Conservation (phyloP, 2,329 filamentous ascomycete species). For the Atkinsonella hypoxylon region DNA sequence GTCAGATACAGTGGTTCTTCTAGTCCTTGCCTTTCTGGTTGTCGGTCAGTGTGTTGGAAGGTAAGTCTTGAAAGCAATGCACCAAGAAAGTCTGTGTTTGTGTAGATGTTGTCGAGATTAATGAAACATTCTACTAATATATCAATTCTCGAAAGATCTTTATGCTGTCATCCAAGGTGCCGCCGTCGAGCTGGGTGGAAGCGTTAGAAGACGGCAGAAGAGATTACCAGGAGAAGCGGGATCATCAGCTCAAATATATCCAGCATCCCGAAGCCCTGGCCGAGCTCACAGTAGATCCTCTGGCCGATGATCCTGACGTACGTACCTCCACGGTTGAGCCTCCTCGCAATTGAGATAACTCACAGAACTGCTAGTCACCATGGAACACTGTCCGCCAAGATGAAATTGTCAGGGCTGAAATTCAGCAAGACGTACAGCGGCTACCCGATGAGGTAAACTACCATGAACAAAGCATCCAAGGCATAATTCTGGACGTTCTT, state of each 20-base stretch:
- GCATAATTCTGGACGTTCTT: conserved; percentile 73
- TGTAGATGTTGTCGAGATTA: too few relatives aligned
- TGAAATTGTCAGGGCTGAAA: conserved; percentile 74
- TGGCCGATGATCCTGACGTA: conserved; percentile 65
- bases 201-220: conserved; percentile 56
- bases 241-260: conserved; percentile 70
- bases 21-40: conserved; percentile 57
- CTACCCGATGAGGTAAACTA: conserved; percentile 91
- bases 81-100: neutral
- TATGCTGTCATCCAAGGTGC: conserved; percentile 59
- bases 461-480: conserved; percentile 65
- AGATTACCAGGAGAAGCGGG: conserved; percentile 59
- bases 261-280: conserved; percentile 71
- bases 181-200: conserved; percentile 55
- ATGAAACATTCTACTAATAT: conserved; percentile 6
- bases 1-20: conserved; percentile 45
- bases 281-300: conserved; percentile 61
- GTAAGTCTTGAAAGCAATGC: conserved; percentile 26
- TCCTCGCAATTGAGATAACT: conserved; percentile 9
- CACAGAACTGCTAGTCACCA: conserved; percentile 50
- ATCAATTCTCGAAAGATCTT: conserved; percentile 46
- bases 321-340: conserved; percentile 9
- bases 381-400: conserved; percentile 83
- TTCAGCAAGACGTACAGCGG: conserved; percentile 85
- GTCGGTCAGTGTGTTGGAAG: conserved; percentile 90